Base-by-base conservation (phyloP, 1,139 yeast genomes). In the Citeromyces hawaiiensis region DNA sequence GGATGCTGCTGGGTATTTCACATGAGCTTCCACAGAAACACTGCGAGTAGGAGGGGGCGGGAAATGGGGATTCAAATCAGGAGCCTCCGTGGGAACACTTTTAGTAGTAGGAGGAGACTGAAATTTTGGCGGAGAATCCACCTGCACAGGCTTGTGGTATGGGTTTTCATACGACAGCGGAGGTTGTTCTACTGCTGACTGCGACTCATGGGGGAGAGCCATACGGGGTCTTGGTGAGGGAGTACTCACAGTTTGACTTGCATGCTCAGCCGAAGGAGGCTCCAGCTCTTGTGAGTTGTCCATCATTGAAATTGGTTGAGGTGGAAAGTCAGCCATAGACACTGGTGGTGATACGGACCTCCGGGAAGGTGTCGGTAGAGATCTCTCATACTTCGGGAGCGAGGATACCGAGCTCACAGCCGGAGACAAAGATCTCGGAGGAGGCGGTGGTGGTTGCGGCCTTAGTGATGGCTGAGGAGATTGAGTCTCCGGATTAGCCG, bases 401-500 rank as follows among this genome's bases (percentile, higher is more conserved):
- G 27, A 23, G 11, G 27, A 9, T 9, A 9, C 11, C 3, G 27
- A 23, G 11, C 11, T 23, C 27, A 30, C 34, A 13, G 21, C 21
- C 7, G 34, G 17, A 30, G 34, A 30, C 6, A 9, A 16, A 5
- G 17, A 14, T 30, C 34, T 13, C 15, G 34, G 17, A 30, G 37
- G 37, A 19, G 37, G 37, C 11, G 30, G 37, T n/a, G 29, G 37
- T 3, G 37, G 37, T 15, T 14, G 30, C n/a, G 30, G 31, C n/a
- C 37, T 35, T 8, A 17, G 6, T 11, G 37, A 21, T 3, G 27
- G 25, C 7, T 14, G 3, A 10, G 23, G 25, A 19, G 37, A 14
- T n/a, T 34, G 36, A 4, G 15, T 17, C 23, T 14, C 25, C 18
- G n/a, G 36, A 34, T 14, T 34, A 23, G 25, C 25, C 23, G 13